Percentiles rank a stretch among this genome's conserved stretches.
These are phyloP conservation scores for Sechiopsis laciniata DNA, from an alignment of 306 rosid genomes.

Conservation along the genomic window DNA sequence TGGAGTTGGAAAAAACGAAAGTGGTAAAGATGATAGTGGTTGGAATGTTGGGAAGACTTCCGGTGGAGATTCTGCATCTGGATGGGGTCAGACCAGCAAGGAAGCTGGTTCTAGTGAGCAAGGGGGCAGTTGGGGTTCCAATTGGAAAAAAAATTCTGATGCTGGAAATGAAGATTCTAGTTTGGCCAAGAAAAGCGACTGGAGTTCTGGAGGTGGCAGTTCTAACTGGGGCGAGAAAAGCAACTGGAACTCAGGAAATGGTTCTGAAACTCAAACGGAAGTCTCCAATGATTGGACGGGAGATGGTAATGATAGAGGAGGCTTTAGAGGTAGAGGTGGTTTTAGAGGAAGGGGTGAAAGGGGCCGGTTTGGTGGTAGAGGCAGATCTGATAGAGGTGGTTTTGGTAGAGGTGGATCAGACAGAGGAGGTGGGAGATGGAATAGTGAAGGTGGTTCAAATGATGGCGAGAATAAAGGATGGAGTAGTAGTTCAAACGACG, in stretches of 20 bases:
- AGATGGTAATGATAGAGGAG: conserved; percentile 47
- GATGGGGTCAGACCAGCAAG: conserved; percentile 30
- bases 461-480: conserved; percentile 34
- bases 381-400: conserved; percentile 59
- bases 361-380: conserved; percentile 43
- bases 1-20: background rate
- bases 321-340: conserved; percentile 51
- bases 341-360: conserved; percentile 44
- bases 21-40: conserved; percentile 19
- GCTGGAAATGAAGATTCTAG: conserved; percentile 25
- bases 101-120: conserved; percentile 21
- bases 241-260: conserved; percentile 36
- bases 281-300: conserved; percentile 25
- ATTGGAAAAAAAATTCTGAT: conserved; percentile 23
- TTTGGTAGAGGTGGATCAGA: conserved; percentile 39
- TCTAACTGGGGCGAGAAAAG: conserved; percentile 31
- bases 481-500: conserved; percentile 25
- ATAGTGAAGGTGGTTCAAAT: conserved; percentile 51
- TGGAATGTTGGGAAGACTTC: conserved; percentile 24
- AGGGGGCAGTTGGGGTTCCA: conserved; percentile 23
- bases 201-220: conserved; percentile 34
- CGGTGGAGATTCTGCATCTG: conserved; percentile 23
- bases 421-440: conserved; percentile 56
- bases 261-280: conserved; percentile 26
- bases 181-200: conserved; percentile 40